Base-by-base conservation (phyloP, 192 early-diverging fungal genomes). In the Backusella luteola region DNA sequence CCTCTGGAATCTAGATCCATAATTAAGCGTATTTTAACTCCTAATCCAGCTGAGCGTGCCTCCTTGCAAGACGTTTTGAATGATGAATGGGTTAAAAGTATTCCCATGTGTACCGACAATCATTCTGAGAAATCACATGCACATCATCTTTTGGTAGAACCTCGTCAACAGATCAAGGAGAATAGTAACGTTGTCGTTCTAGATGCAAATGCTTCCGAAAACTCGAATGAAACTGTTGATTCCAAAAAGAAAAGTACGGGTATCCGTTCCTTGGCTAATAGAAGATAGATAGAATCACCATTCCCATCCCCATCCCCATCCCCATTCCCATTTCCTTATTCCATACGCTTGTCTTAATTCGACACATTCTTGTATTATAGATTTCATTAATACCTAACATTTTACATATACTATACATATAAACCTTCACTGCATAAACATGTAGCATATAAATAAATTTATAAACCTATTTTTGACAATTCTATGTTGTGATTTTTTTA, bases 61-160 rank as follows among this genome's bases (percentile, higher is more conserved):
- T 83, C 87, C 17, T 86, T 98, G 66, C 84, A 86, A 19, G 87
- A 91, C 39, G 85, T 95, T 21, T 78, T 96, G 34, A 85, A 90
- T 8, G 89, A 90, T 80, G 81, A 88, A n/a, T 98, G 96, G 96
- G 91, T 91, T 75, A 88, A 88, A 75, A 83, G 80, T 23, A 83
- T 94, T 36, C 85, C 87, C 15, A 77, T 86, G 34, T 94, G 92
- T 63, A 68, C 66, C 2, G 21, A 41, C 59, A 63, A 46, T 14
- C 44, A 69, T 34, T 42, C 75, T 46, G 63, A 59, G 6, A 34
- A 46, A 36, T 63, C 52, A 14, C 81, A 82, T 76, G 39, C 56
- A 3, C 81, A 82, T 73, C 81, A 82, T 79, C 42, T 78, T 7
- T 49, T 82, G n/a, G 77, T 79, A 9, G 56, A 75, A 39, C 79